Base-by-base conservation (phyloP, 1,284 basidiomycete species). In the Apiotrichum brassicae region DNA sequence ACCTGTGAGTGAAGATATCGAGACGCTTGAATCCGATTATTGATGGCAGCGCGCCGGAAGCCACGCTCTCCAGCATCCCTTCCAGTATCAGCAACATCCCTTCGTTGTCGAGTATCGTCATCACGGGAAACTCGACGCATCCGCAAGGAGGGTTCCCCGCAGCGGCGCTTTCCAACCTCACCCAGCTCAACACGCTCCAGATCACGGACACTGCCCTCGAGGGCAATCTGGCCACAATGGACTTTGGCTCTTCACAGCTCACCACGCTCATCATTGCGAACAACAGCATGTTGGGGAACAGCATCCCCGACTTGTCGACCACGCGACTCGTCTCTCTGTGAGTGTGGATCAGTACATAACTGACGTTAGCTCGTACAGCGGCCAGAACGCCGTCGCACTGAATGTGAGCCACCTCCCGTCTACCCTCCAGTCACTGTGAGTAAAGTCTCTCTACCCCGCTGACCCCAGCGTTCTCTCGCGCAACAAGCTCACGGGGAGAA, bases 151-250 rank as follows among this genome's bases (percentile, higher is more conserved):
- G 55, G 19, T 61, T 71, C 48, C 62, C 65, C 0, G 39, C 59
- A 34, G 56, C n/a, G 11, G 26, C 20, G 32, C 14, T 34, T 1
- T 22, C 32, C 20, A 14, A 13, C 16, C 33, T 49, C 6, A 5
- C 4, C 3, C 59, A 63, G 35, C 53, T 70, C 16, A 53, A 59
- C 3, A 57, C 56, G 0, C 48, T 74, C 46, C 59, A 62, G 22
- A 57, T 74, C 20, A 53, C 67, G 49, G 63, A 67, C 32, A 73
- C 72, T 9, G 60, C 58, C 9, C 48, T 74, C 14, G 58, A 54
- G 18, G 40, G 40, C 26, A 6, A n/a, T 5, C 11, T 32, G 9
- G n/a, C 33, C 6, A 18, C 7, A 8, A 19, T 36, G 13, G 13
- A 35, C 34, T 18, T 24, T 13, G 16, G n/a, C 19, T 30, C 19